Evolutionary conservation across 495 filamentous ascomycete genomes (phyloP).

Genomic region (Penicillium mononematosum): DNA sequence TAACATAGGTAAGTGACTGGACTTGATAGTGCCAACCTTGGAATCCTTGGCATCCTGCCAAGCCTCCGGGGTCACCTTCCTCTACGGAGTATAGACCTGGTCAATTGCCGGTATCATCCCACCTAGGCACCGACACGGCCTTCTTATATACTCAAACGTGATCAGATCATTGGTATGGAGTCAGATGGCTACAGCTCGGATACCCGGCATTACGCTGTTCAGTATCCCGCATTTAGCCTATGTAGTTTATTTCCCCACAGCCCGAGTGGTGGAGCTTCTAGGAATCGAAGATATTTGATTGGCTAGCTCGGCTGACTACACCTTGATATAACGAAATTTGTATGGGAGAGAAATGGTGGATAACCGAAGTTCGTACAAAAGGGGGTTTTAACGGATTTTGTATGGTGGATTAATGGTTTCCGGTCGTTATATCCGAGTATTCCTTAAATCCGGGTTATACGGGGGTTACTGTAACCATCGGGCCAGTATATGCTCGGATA

Average conservation of each 20-base stretch:
- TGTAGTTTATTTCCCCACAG: not conserved
- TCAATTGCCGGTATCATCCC: not conserved
- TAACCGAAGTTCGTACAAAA: too few relatives aligned
- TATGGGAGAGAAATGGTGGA: too few relatives aligned
- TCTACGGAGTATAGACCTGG: too few relatives aligned
- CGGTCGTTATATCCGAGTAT: too few relatives aligned
- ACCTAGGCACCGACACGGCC: not conserved
- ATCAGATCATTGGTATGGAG: not conserved
- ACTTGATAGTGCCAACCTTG: not conserved
- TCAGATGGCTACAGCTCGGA: not conserved
- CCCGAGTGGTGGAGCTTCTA: too few relatives aligned
- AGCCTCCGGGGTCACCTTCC: not conserved
- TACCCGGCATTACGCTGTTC: not conserved
- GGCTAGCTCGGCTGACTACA: too few relatives aligned
- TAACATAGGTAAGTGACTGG: not conserved
- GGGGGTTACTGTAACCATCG: constrained; percentile 21
- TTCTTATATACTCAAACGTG: not conserved
- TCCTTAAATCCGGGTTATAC: too few relatives aligned
- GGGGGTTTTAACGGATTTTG: too few relatives aligned
- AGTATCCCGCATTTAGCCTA: not conserved
- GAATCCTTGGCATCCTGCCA: not conserved
- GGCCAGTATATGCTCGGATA: constrained; percentile 44
- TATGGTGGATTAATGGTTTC: too few relatives aligned
- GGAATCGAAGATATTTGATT: too few relatives aligned
- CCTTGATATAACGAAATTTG: too few relatives aligned